phyloP scores from a whole-genome alignment of 1,139 yeast genomes.

The Pichia inconspicua region DNA sequence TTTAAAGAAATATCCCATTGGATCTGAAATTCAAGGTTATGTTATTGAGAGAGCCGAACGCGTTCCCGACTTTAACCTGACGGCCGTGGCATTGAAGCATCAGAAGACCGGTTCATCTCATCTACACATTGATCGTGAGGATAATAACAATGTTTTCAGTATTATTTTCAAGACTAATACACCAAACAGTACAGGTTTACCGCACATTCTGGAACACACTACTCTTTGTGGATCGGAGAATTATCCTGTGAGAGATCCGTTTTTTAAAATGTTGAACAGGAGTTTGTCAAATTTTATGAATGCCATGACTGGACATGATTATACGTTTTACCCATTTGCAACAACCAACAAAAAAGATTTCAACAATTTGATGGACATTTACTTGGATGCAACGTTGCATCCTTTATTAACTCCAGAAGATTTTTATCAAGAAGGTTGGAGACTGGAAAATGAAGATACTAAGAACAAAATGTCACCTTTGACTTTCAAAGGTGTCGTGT shows the following conservation, averaged over 20 bases:
- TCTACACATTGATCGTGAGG: constrained; percentile 76
- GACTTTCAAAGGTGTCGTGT: constrained; percentile 88
- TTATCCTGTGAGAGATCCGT: constrained; percentile 93
- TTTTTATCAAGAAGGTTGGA: constrained; percentile 96
- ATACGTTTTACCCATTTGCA: constrained; percentile 92
- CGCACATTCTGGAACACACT: constrained; percentile 92
- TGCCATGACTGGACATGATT: constrained; percentile 97
- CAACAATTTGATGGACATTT: constrained; percentile 77
- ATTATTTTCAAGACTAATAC: constrained; percentile 92
- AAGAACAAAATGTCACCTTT: constrained; percentile 54
- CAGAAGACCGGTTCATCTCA: constrained; percentile 67
- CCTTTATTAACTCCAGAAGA: constrained; percentile 76
- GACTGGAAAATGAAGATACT: constrained; percentile 67
- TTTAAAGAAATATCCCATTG: constrained; percentile 50
- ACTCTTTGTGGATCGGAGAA: constrained; percentile 87
- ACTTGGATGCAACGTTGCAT: constrained; percentile 77
- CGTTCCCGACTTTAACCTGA: constrained; percentile 74
- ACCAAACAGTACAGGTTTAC: constrained; percentile 88
- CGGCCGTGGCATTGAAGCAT: constrained; percentile 71
- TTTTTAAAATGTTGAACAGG: constrained; percentile 91
- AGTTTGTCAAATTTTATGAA: constrained; percentile 91
- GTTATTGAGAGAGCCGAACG: constrained; percentile 52
- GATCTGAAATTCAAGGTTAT: constrained; percentile 57
- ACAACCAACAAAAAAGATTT: constrained; percentile 83
- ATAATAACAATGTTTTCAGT: constrained; percentile 79